Conservation (phyloP, 2,329 filamentous ascomycete genomes). For the Pestalotiopsis sp. region DNA sequence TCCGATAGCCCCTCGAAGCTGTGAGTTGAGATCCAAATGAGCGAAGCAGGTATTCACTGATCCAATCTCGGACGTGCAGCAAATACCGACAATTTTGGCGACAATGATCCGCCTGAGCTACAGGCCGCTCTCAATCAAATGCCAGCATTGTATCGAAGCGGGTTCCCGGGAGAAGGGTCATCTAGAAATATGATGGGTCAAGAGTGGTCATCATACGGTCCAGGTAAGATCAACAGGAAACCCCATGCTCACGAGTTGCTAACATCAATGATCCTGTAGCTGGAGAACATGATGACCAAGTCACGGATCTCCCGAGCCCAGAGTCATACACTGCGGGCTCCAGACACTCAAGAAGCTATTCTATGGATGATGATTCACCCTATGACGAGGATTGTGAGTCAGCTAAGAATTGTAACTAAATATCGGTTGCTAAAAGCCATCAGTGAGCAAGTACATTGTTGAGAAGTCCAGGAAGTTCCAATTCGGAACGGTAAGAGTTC, state of each 20-base stretch:
- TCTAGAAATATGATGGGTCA: not conserved
- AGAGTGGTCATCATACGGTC: not conserved
- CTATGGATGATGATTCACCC: not conserved
- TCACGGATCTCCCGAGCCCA: not conserved
- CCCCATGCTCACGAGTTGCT: not conserved
- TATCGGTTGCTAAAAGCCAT: not conserved
- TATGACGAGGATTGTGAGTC: not conserved
- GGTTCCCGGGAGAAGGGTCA: not conserved
- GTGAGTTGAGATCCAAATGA: not conserved
- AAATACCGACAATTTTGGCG: not conserved
- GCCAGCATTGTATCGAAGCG: not conserved
- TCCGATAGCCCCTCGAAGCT: not conserved
- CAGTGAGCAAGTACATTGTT: not conserved
- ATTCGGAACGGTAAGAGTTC: not conserved
- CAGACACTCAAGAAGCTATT: not conserved
- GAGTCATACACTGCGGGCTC: not conserved
- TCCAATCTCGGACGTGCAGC: not conserved
- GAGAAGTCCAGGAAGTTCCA: not conserved
- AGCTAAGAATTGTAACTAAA: not conserved
- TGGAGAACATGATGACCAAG: not conserved
- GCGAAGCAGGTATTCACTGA: not conserved
- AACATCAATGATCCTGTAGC: not conserved
- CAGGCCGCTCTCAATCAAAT: not conserved
- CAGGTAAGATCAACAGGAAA: not conserved
- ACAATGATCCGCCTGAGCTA: not conserved